phyloP scores from a whole-genome alignment of 306 rosid species.

The Corylus americana region DNA sequence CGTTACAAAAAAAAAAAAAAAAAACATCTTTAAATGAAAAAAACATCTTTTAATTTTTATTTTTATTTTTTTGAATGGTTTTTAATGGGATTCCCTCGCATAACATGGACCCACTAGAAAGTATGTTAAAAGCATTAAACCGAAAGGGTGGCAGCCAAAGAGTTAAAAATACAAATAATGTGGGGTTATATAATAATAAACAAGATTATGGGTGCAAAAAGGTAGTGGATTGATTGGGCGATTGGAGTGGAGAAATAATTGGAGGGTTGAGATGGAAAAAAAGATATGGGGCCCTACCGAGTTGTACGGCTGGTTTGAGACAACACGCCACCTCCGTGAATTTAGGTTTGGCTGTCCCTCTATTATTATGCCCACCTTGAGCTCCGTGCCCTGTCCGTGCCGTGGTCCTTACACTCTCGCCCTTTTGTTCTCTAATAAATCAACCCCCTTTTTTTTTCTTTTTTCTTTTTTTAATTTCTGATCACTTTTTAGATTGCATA shows the following conservation, averaged over 20 bases:
- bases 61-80: no score
- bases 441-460: background rate
- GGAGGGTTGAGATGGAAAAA: background rate
- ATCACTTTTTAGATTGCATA: background rate
- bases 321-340: constrained; percentile 46
- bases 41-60: no score
- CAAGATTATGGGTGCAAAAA: background rate
- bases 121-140: background rate
- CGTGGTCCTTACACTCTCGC: constrained; percentile 21
- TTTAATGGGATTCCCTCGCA: background rate
- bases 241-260: constrained; percentile 16
- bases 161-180: no score
- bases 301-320: constrained; percentile 20
- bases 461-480: no score
- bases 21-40: no score
- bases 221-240: background rate
- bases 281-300: constrained; percentile 14
- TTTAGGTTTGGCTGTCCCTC: constrained; percentile 28
- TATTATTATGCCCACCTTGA: background rate
- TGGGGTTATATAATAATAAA: background rate
- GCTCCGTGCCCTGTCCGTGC: constrained; percentile 29
- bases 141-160: background rate
- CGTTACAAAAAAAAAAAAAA: no score
- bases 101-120: background rate
- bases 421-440: background rate